Percentiles rank a stretch among this genome's conserved stretches.
Conservation (phyloP, 345 rosid species). For the Brassica napus region Da-Ae NC_063443.1:17117501-17118000, state of each 20-base stretch:
- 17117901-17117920: conserved; percentile 34
- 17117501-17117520: conserved; percentile 36
- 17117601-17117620: conserved; percentile 59
- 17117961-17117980: conserved; percentile 25
- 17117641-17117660: background rate
- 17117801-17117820: conserved; percentile 41
- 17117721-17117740: conserved; percentile 19
- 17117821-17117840: conserved; percentile 27
- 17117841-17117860: conserved; percentile 67
- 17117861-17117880: conserved; percentile 49
- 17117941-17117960: conserved; percentile 24
- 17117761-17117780: conserved; percentile 21
- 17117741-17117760: conserved; percentile 21
- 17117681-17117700: background rate
- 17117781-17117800: conserved; percentile 37
- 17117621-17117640: conserved; percentile 1
- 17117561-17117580: conserved; percentile 60
- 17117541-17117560: conserved; percentile 36
- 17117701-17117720: background rate
- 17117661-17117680: background rate
- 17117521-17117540: conserved; percentile 14
- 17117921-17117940: conserved; percentile 34
- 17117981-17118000: conserved; percentile 22
- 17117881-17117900: conserved; percentile 38
- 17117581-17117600: conserved; percentile 64